Percentiles rank a stretch among this genome's conserved stretches.
Evolutionary conservation across 805 yeast genomes (phyloP).

Genomic region (Metahyphopichia silvanorum): DNA sequence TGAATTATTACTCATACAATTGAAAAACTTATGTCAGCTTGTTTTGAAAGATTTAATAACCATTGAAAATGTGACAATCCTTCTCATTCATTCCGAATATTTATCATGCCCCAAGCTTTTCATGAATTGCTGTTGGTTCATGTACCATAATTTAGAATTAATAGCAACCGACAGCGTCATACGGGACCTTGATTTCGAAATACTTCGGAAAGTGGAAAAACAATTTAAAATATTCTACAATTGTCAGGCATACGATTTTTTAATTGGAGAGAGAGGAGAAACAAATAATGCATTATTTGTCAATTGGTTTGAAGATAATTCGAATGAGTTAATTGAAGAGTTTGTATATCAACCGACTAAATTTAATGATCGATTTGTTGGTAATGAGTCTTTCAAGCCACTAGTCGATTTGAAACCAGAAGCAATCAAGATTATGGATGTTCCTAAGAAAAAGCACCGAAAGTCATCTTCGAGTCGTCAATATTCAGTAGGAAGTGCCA

Average conservation of each 20-base stretch:
- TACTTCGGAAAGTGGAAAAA: slow-evolving; percentile 23
- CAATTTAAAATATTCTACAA: slow-evolving; percentile 23
- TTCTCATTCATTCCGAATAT: slow-evolving; percentile 53
- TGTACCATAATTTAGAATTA: slow-evolving; percentile 62
- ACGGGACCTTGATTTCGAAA: slow-evolving; percentile 22
- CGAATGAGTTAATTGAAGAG: slow-evolving; percentile 12
- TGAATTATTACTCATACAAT: slow-evolving; percentile 55
- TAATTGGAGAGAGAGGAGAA: slow-evolving; percentile 14
- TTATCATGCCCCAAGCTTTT: slow-evolving; percentile 53
- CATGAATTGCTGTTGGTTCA: slow-evolving; percentile 62
- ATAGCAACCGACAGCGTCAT: slow-evolving; percentile 47
- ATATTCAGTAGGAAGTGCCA: slow-evolving; percentile 1
- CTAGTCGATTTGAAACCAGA: slow-evolving; percentile 29
- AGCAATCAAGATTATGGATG: slow-evolving; percentile 5
- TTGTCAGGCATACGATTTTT: slow-evolving; percentile 23
- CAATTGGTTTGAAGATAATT: slow-evolving; percentile 18
- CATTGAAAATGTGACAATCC: slow-evolving; percentile 56
- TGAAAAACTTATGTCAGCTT: slow-evolving; percentile 61
- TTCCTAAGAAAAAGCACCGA: slow-evolving; percentile 17
- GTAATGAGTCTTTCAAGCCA: slow-evolving; percentile 34
- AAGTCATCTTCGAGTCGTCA: slow-evolving; percentile 1
- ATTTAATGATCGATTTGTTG: slow-evolving; percentile 31
- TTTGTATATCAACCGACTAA: slow-evolving; percentile 21
- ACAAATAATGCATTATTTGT: slow-evolving; percentile 6
- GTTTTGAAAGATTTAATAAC: slow-evolving; percentile 53